phyloP scores from a whole-genome alignment of 768 basidiomycete genomes.

The Agaricus subrufescens region DNA sequence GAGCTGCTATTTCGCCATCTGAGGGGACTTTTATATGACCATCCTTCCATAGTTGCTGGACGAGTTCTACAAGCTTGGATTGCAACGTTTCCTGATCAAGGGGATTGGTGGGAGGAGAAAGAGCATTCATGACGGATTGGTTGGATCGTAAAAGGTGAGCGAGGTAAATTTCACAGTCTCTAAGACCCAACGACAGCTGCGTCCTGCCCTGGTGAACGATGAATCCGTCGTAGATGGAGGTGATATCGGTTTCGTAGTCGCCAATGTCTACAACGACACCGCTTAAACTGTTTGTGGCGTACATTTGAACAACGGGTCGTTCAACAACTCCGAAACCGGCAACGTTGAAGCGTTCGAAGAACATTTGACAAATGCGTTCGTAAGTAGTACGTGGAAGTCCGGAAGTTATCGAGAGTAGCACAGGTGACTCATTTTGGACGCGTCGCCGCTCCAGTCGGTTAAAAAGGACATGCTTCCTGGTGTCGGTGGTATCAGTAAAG shows the following conservation, averaged over 20 bases:
- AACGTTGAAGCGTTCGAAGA: constrained; percentile 92
- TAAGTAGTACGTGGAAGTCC: constrained; percentile 62
- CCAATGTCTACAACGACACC: constrained; percentile 85
- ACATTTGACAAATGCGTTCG: constrained; percentile 75
- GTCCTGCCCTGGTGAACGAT: constrained; percentile 50
- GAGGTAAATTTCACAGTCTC: constrained; percentile 72
- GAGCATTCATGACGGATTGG: constrained; percentile 51
- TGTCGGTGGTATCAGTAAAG: constrained; percentile 5
- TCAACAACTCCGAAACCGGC: constrained; percentile 79
- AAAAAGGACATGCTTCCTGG: constrained; percentile 85
- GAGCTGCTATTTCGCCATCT: constrained; percentile 60
- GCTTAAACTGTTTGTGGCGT: constrained; percentile 64
- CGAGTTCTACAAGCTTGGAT: constrained; percentile 56
- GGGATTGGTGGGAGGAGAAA: constrained; percentile 49
- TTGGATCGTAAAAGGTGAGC: constrained; percentile 70
- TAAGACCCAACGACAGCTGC: constrained; percentile 59
- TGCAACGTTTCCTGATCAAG: constrained; percentile 44
- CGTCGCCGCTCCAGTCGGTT: constrained; percentile 69
- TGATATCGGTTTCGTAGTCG: constrained; percentile 69
- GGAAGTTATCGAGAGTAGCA: constrained; percentile 66
- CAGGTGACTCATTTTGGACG: constrained; percentile 83
- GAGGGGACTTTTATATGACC: constrained; percentile 71
- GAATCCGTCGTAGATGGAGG: constrained; percentile 72
- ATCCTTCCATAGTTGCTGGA: constrained; percentile 55
- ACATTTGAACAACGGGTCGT: constrained; percentile 81